Evolutionary conservation across 176 grass and related monocot species (phyloP), one percentile per base, ranked within the genome.

Genomic region (Paspalum notatum): DNA sequence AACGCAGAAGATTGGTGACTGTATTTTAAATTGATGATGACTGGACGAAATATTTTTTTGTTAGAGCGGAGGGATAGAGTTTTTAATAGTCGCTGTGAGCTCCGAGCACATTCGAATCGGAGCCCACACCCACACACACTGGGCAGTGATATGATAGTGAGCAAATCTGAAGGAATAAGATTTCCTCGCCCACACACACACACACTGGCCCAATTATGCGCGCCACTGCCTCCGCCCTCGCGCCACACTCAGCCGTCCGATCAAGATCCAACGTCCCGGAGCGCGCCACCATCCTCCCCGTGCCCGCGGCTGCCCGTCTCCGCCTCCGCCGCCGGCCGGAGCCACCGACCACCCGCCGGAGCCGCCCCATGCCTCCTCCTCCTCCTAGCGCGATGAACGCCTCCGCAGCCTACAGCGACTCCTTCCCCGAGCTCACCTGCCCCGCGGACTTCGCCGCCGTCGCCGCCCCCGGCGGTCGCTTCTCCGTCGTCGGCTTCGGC

Each of bases 401-500:
- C 48, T 11, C 12, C 57, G 14, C 63, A 53, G 52, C 68, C 0
- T 22, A 12, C 4, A 22, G 41, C 8, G 42, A 21, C 1, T 8
- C 32, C 70, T 38, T 81, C 59, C 46, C 48, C 5, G 96, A 95
- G 84, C 67, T 98, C 4, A 74, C 59, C 18, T 83, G 71, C 5
- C 71, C 59, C 24, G 46, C 60, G 1, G 86, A 95, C 47, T 98
- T 98, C 75, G 72, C 79, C 22, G 47, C 62, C 66, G 17, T 95
- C 56, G 72, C 86, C 11, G 75, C 70, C 56, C 25, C 86, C 17
- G 68, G 84, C 11, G 88, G 92, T 4, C 80, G 71, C 56, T 25
- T 95, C 53, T 99, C 96, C 79, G 73, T 99, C 42, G 37, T 90
- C 53, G 90, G 96, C 76, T 99, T 99, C 52, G 96, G 96, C 1